phyloP scores from a whole-genome alignment of 805 yeast species.

The Cyberlindnera saturnus region DNA sequence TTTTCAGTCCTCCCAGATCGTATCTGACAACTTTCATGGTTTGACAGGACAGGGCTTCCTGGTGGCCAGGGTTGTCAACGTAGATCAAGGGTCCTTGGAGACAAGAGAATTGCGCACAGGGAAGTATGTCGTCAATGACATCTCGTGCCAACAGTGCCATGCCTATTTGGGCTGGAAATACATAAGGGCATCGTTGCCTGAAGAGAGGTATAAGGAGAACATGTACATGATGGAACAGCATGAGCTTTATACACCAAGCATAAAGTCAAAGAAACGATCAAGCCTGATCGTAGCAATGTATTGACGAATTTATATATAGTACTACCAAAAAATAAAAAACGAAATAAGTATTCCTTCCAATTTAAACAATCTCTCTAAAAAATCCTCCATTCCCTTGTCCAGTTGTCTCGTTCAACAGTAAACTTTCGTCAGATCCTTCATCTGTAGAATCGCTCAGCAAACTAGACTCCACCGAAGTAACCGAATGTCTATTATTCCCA shows the following conservation, averaged over 20 bases:
- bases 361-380: conserved; percentile 20
- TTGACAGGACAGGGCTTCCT: conserved; percentile 52
- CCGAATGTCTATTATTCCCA: conserved; percentile 18
- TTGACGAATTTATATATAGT: too few relatives aligned
- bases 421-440: conserved; percentile 20
- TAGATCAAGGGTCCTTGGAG: conserved; percentile 30
- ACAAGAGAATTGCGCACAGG: conserved; percentile 56
- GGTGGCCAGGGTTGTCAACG: conserved; percentile 42
- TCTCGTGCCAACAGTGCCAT: conserved; percentile 49
- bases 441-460: conserved; percentile 20
- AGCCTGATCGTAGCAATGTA: not conserved
- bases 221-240: conserved; percentile 40
- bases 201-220: conserved; percentile 57
- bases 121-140: conserved; percentile 47
- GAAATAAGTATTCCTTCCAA: not conserved
- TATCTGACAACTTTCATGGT: conserved; percentile 41
- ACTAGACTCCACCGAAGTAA: conserved; percentile 19
- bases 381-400: conserved; percentile 11
- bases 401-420: conserved; percentile 8
- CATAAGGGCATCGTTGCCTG: conserved; percentile 36
- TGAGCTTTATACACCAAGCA: not conserved
- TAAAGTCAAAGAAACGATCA: not conserved
- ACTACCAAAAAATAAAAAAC: not conserved
- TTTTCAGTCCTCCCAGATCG: conserved; percentile 13
- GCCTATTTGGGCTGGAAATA: conserved; percentile 60